phyloP scores from a whole-genome alignment of 2,329 filamentous ascomycete genomes.

The Sporothrix mexicana region DNA sequence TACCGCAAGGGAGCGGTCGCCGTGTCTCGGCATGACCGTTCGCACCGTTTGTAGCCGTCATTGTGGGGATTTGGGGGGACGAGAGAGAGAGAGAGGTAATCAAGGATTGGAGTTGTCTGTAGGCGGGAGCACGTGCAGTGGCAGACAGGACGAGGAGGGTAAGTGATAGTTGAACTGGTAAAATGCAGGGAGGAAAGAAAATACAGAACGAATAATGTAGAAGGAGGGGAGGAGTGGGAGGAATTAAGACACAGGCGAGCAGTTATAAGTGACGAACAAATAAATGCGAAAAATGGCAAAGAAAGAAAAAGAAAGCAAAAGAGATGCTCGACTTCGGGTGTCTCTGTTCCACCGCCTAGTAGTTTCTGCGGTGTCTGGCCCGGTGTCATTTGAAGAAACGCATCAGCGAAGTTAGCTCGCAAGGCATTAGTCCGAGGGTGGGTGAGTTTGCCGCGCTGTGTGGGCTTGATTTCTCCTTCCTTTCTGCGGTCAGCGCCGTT shows the following conservation, averaged over 20 bases:
- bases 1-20: constrained; percentile 74
- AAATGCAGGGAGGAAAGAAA: constrained; percentile 19
- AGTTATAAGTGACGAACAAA: constrained; percentile 18
- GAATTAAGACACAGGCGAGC: background rate
- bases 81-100: background rate
- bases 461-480: constrained; percentile 27
- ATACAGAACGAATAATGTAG: background rate
- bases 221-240: background rate
- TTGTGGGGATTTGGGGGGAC: constrained; percentile 35
- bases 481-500: constrained; percentile 19
- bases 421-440: constrained; percentile 40
- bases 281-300: background rate
- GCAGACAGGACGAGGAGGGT: background rate
- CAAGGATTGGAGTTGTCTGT: too few relatives aligned
- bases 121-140: background rate
- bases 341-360: constrained; percentile 20
- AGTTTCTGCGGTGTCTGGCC: constrained; percentile 1
- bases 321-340: constrained; percentile 20
- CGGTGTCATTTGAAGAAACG: background rate
- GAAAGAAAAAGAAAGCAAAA: constrained; percentile 40
- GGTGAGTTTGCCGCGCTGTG: constrained; percentile 6
- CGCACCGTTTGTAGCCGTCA: constrained; percentile 47
- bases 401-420: constrained; percentile 36
- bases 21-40: constrained; percentile 49
- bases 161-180: background rate